Conservation (phyloP, 257 asterid species). For the Solanum raphanifolium region DNA sequence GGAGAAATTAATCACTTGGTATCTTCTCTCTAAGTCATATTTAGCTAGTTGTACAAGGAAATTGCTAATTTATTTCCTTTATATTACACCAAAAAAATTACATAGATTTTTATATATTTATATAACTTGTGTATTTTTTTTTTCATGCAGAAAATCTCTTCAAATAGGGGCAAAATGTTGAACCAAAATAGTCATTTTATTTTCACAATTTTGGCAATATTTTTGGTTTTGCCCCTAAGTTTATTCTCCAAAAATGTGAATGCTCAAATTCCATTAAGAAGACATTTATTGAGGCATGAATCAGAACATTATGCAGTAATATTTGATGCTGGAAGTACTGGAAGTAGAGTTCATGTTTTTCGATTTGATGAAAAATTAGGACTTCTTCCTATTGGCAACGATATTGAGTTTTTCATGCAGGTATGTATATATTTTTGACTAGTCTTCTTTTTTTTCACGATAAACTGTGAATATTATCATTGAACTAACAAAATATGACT, state of each 20-base stretch:
- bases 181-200: conserved; percentile 2
- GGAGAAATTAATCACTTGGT: too few species aligned
- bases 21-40: too few species aligned
- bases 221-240: conserved; percentile 39
- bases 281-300: conserved; percentile 27
- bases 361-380: conserved; percentile 48
- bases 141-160: not conserved
- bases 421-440: not conserved
- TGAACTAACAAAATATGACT: too few species aligned
- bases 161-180: not conserved
- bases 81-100: too few species aligned
- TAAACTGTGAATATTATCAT: not conserved
- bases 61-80: too few species aligned
- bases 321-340: conserved; percentile 79
- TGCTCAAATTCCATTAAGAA: conserved; percentile 12
- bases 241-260: conserved; percentile 6
- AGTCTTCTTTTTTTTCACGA: too few species aligned
- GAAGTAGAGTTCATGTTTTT: conserved; percentile 82
- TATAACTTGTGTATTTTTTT: not conserved
- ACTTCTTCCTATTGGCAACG: conserved; percentile 59
- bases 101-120: too few species aligned
- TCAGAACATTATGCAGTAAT: conserved; percentile 55
- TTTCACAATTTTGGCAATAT: conserved; percentile 28
- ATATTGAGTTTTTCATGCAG: conserved; percentile 46
- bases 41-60: too few species aligned